Evolutionary conservation across 768 basidiomycete species (phyloP), one percentile per base, ranked within the genome.

Genomic region (Lyophyllum atratum): DNA sequence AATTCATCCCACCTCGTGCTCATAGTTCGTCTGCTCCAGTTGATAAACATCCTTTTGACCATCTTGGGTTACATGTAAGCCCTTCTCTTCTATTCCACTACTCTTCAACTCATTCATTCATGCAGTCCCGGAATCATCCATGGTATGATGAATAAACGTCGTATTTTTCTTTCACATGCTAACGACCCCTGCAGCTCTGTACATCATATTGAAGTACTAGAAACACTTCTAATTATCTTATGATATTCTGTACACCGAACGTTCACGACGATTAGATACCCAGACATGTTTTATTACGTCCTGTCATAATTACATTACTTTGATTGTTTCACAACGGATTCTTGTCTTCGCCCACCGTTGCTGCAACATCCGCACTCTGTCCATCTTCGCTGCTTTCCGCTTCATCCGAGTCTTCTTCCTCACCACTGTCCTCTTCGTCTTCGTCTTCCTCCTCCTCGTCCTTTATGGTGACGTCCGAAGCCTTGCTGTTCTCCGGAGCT

Each of bases 21-120:
- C 46, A 15, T 25, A 39, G 28, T 43, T 25, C 39, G 47, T 47
- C 40, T 28, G 53, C 33, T 39, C 47, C 59, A 80, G 73, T 62
- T 73, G 11, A 92, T 94, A 75, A 93, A 94, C 76, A 86, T 94
- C 61, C 76, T 88, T 21, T 72, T 93, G 62, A 90, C 89, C n/a
- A 74, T 86, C 42, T 76, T 93, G 49, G 92, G 90, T 61, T 92
- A 87, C 74, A 80, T 92, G 87, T 90, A 70, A 69, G 89, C 39
- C 24, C 50, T 19, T 25, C 11, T 19, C 17, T 3, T 33, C 48
- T 10, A 39, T 22, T 22, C 24, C 56, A 25, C n/a, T 31, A 37
- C 21, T 33, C 43, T 17, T n/a, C 61, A n/a, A 64, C 49, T 68
- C 55, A 49, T 42, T 56, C 31, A 55, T 54, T 46, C 46, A 6